phyloP scores from a whole-genome alignment of 2,329 filamentous ascomycete genomes.

The Moelleriella libera region DNA sequence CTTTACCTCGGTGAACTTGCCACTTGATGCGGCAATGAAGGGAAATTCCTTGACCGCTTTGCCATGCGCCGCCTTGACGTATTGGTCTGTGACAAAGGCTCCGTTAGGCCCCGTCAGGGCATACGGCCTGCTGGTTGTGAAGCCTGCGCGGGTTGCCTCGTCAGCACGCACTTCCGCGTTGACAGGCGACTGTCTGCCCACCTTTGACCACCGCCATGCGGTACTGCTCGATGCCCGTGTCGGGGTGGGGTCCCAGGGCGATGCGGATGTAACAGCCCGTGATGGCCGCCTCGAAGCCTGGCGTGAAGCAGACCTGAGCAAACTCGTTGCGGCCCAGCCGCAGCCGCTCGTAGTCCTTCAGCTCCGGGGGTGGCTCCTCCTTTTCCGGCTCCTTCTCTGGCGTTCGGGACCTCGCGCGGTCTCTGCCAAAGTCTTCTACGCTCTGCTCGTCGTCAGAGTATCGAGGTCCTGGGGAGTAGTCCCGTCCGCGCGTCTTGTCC shows the following conservation, averaged over 20 bases:
- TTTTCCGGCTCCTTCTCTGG: conserved; percentile 54
- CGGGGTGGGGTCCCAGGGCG: conserved; percentile 62
- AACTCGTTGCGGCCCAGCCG: conserved; percentile 78
- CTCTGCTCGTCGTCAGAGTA: conserved; percentile 46
- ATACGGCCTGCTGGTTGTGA: conserved; percentile 69
- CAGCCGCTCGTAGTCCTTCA: conserved; percentile 73
- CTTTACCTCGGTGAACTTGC: conserved; percentile 62
- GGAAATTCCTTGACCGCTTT: conserved; percentile 75
- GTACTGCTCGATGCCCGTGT: conserved; percentile 64
- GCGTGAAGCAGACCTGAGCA: conserved; percentile 83
- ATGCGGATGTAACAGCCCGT: conserved; percentile 76
- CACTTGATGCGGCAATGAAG: conserved; percentile 82
- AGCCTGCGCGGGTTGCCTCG: conserved; percentile 35
- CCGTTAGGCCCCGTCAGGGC: conserved; percentile 68
- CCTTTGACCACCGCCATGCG: conserved; percentile 81
- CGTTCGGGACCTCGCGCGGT: conserved; percentile 34
- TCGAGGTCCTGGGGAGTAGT: conserved; percentile 25
- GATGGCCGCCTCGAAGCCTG: conserved; percentile 71
- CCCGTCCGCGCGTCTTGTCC: conserved; percentile 47
- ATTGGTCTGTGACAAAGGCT: conserved; percentile 71
- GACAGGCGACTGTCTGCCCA: conserved; percentile 14
- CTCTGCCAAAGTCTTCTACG: conserved; percentile 58
- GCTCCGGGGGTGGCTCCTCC: conserved; percentile 54
- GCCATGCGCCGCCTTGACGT: conserved; percentile 68
- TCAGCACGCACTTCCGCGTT: background rate